These are phyloP conservation scores for Cynara cardunculus DNA, from an alignment of 129 eudicot genomes.

Conservation along the genomic window DNA sequence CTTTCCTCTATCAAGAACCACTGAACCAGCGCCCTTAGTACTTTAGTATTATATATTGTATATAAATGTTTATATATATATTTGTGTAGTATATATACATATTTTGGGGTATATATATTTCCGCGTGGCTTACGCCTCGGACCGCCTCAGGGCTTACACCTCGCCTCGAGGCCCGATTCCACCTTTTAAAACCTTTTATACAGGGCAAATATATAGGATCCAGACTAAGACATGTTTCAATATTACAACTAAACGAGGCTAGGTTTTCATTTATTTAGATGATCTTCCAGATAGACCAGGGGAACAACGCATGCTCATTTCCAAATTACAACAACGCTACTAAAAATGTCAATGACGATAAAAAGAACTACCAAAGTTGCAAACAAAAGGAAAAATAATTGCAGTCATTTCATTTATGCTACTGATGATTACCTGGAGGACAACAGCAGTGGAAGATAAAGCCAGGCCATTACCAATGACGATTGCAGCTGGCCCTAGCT, in stretches of 20 bases:
- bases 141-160: too few relatives aligned
- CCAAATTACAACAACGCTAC: background rate
- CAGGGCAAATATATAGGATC: background rate
- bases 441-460: constrained; percentile 96
- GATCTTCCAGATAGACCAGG: background rate
- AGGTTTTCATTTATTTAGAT: background rate
- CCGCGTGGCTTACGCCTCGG: too few relatives aligned
- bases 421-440: constrained; percentile 71
- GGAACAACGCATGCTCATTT: background rate
- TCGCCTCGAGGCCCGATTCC: too few relatives aligned
- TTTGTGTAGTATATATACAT: too few relatives aligned
- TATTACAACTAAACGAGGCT: background rate
- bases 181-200: too few relatives aligned
- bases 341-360: background rate
- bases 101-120: too few relatives aligned
- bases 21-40: too few relatives aligned
- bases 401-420: background rate
- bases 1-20: too few relatives aligned
- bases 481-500: constrained; percentile 94
- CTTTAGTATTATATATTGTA: too few relatives aligned
- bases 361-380: background rate
- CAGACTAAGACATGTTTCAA: background rate
- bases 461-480: constrained; percentile 98
- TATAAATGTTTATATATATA: too few relatives aligned
- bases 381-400: background rate